Conservation (phyloP, 2,329 filamentous ascomycete genomes). For the Ophiostoma tasmaniense region DNA sequence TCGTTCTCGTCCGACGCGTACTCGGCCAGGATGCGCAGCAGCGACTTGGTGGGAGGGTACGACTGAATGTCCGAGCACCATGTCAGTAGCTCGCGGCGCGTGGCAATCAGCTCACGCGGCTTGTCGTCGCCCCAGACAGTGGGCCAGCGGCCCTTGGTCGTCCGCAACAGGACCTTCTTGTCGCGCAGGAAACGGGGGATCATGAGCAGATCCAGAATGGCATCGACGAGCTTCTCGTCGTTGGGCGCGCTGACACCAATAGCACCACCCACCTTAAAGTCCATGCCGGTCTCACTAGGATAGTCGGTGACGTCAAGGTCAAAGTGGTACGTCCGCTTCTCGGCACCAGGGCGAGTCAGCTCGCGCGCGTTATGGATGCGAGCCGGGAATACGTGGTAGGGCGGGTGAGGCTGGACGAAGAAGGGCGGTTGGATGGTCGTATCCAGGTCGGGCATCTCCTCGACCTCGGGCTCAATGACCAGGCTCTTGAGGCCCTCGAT, state of each 20-base stretch:
- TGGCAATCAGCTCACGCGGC: slow-evolving; percentile 78
- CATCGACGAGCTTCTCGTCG: slow-evolving; percentile 64
- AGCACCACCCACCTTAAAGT: slow-evolving; percentile 94
- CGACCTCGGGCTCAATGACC: slow-evolving; percentile 29
- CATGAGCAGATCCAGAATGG: slow-evolving; percentile 72
- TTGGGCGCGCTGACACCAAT: slow-evolving; percentile 92
- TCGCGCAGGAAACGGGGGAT: slow-evolving; percentile 76
- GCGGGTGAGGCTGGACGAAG: slow-evolving; percentile 91
- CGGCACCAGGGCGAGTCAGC: slow-evolving; percentile 76
- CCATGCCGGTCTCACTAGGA: slow-evolving; percentile 66
- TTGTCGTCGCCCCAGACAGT: slow-evolving; percentile 95
- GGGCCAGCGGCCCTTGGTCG: slow-evolving; percentile 78
- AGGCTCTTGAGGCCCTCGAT: slow-evolving; percentile 24
- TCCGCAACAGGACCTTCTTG: slow-evolving; percentile 72
- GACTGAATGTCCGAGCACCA: slow-evolving; percentile 96
- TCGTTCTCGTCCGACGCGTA: slow-evolving; percentile 72
- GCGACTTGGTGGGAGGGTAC: slow-evolving; percentile 77
- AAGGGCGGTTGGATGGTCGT: slow-evolving; percentile 65
- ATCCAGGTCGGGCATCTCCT: slow-evolving; percentile 34
- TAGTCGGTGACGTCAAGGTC: slow-evolving; percentile 96
- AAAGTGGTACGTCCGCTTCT: slow-evolving; percentile 97
- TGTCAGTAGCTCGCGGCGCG: slow-evolving; percentile 80
- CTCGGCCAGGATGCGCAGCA: slow-evolving; percentile 80
- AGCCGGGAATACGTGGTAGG: slow-evolving; percentile 86
- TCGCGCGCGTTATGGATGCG: slow-evolving; percentile 77